Base-by-base conservation (phyloP, 805 yeast genomes). In the Kodamaea kaohsiungensis region DNA sequence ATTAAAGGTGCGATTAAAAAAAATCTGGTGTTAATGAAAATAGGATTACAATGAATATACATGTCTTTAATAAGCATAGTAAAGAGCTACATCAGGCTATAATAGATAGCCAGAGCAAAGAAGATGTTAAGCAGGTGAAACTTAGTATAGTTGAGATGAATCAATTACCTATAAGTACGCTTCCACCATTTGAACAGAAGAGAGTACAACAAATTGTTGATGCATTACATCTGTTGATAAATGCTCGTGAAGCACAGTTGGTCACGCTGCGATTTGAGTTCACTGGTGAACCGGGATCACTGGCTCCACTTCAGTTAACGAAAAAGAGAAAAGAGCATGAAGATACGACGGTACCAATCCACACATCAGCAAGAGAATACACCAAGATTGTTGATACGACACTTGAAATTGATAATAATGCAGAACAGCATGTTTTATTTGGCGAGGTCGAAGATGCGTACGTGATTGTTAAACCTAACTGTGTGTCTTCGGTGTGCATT, bases 231-330 rank as follows among this genome's bases (percentile, higher is more conserved):
- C 65, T 57, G 51, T 46, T 60, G 2, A 46, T 70, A 12, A 69
- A 65, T 7, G 50, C 54, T 17, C 66, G 66, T 46, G 57, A 54
- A 33, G 17, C 45, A 4, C 57, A 56, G 25, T 54, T 59, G 7
- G 40, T 61, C 7, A 59, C 53, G 9, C 48, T 51, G 12, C 49
- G 54, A 46, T 73, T 74, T 52, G 49, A 51, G 27, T 74, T 73
- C 47, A 40, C 17, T 12, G 77, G 77, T 2, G 64, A 53, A 0
- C 78, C 78, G 18, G 27, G 1, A 53, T 62, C 10, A 60, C 61
- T 3, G 53, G 56, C 9, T 17, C 9, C 45, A 6, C 13, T 35
- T 19, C 2, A 13, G 7, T 40, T 7, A 22, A 12, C 30, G 17
- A 43, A 27, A 3, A 22, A 42, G 22, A 43, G 27, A 17, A 19